These are phyloP conservation scores for Mucor lusitanicus DNA, from an alignment of 371 early-diverging fungal genomes.

Conservation along the genomic window DNA sequence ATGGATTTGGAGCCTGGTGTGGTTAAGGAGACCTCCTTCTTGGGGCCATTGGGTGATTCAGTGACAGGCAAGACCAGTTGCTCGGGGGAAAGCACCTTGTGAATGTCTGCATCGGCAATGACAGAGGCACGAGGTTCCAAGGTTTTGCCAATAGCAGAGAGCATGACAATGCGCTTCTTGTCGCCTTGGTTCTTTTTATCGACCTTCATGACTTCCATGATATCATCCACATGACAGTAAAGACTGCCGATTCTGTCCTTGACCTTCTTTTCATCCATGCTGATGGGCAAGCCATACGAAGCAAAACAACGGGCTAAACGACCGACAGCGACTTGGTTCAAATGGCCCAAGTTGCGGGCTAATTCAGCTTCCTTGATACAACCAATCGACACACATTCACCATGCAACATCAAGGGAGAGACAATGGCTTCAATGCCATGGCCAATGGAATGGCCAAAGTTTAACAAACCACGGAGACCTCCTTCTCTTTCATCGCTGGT, in stretches of 20 bases:
- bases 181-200: slow-evolving; percentile 97
- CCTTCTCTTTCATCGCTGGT: slow-evolving; percentile 95
- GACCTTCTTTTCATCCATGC: slow-evolving; percentile 79
- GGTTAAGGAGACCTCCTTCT: slow-evolving; percentile 59
- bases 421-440: slow-evolving; percentile 96
- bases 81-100: slow-evolving; percentile 79
- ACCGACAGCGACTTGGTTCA: slow-evolving; percentile 88
- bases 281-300: slow-evolving; percentile 87
- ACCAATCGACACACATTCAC: slow-evolving; percentile 96
- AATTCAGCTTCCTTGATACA: slow-evolving; percentile 95
- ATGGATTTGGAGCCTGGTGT: slow-evolving; percentile 97
- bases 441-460: slow-evolving; percentile 97
- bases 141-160: slow-evolving; percentile 83
- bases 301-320: slow-evolving; percentile 86
- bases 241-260: slow-evolving; percentile 64
- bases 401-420: slow-evolving; percentile 90
- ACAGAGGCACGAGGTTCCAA: slow-evolving; percentile 80
- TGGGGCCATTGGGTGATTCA: slow-evolving; percentile 45
- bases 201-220: slow-evolving; percentile 90
- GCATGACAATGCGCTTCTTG: slow-evolving; percentile 91
- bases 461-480: slow-evolving; percentile 92
- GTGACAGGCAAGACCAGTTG: slow-evolving; percentile 72
- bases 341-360: slow-evolving; percentile 83
- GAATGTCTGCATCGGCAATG: slow-evolving; percentile 83
- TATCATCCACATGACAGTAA: slow-evolving; percentile 73